These are phyloP conservation scores for Oryza coarctata DNA, from an alignment of 176 grass and related monocot species.

Conservation along the genomic window DNA sequence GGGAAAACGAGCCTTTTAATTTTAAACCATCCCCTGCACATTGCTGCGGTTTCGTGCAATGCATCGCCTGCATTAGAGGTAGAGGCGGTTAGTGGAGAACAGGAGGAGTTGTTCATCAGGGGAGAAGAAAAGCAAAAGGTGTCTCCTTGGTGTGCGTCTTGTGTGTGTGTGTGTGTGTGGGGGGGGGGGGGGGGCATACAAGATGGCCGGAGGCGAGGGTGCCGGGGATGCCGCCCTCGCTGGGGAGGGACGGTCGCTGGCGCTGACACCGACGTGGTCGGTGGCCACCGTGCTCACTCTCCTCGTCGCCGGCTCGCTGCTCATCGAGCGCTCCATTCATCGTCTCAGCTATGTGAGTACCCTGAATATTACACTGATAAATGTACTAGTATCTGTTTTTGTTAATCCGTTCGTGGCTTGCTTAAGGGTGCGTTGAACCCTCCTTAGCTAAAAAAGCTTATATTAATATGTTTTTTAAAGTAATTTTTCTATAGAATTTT, in stretches of 20 bases:
- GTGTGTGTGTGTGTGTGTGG: too few species aligned
- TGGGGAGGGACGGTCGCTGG: conserved; percentile 70
- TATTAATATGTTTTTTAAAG: too few species aligned
- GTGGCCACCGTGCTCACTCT: conserved; percentile 87
- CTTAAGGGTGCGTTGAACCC: too few species aligned
- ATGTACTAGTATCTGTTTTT: neutral
- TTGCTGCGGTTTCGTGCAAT: conserved; percentile 14
- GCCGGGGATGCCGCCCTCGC: neutral
- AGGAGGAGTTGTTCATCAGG: neutral
- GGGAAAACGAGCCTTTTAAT: neutral
- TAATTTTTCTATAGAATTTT: too few species aligned
- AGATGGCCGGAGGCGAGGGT: conserved; percentile 45
- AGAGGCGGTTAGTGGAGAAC: neutral
- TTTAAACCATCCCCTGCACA: neutral
- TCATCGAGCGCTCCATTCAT: conserved; percentile 95
- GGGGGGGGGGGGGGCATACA: neutral
- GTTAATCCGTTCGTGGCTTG: neutral
- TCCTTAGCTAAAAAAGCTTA: too few species aligned
- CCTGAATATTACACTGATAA: neutral
- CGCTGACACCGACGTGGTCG: conserved; percentile 96
- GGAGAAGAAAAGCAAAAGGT: neutral
- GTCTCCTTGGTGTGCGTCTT: neutral
- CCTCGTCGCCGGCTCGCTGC: conserved; percentile 78
- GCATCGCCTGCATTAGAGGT: conserved; percentile 12
- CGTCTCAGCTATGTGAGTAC: conserved; percentile 75